Base-by-base conservation (phyloP, 176 grass and related monocot species). In the Rhipidocladum racemiflorum region DNA sequence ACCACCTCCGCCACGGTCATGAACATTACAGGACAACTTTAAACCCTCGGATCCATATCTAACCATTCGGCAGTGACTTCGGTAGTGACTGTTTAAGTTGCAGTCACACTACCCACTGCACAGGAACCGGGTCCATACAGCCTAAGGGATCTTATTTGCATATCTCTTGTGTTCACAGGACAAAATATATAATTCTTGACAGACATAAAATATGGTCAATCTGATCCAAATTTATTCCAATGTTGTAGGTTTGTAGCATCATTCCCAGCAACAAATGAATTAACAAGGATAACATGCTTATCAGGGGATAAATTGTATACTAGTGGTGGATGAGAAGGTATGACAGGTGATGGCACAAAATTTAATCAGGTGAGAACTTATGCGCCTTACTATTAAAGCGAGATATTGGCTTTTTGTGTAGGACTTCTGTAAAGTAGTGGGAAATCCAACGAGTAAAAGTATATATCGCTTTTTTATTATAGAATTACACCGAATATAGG, bases 261-360 rank as follows among this genome's bases (percentile, higher is more conserved):
- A n/a, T n/a, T n/a, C n/a, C 25, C 23, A 38, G n/a, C 67, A 88
- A n/a, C 53, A 46, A 56, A 72, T 29, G 61, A 49, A 79, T 66
- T 59, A 65, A 74, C 28, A 79, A 88, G 36, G 30, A 39, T 60
- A 67, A 8, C 75, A 23, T 74, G 40, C 60, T 38, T 84, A 42
- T 79, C 66, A 51, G 49, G 23, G 69, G 68, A 77, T 55, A 38
- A n/a, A 82, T 54, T 77, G 23, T 64, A 40, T 76, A 70, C 17
- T 49, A 62, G 61, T 74, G 86, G 65, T 64, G 62, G 53, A 18
- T 84, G 75, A 67, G 74, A 68, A 72, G 87, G 61, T 34, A 30
- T 79, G 81, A 79, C 20, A 66, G 30, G 17, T 24, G 60, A 77
- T 18, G 5, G 9, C 38, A n/a, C 65, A 7, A 78, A 72, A 66